Conservation (phyloP, 2,329 filamentous ascomycete genomes). For the Colletotrichum tanaceti region DNA sequence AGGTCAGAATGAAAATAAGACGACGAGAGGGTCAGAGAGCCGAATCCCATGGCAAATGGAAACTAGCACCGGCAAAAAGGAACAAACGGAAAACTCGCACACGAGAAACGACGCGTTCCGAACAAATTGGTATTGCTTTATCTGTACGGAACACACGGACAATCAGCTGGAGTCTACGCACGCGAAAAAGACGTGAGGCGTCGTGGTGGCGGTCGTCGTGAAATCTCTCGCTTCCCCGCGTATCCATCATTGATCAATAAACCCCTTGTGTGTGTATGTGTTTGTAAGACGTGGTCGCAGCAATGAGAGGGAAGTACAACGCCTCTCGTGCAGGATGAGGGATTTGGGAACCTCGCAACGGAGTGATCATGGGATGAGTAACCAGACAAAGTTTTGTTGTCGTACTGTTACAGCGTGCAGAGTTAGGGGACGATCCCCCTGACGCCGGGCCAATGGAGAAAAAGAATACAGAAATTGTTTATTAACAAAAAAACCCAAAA, state of each 20-base stretch:
- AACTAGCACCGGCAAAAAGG: conserved; percentile 8
- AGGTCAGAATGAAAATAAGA: not conserved
- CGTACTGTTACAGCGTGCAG: not conserved
- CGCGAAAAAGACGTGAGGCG: conserved; percentile 25
- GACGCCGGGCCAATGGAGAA: conserved; percentile 9
- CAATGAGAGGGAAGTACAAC: not conserved
- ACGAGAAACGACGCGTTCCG: conserved; percentile 14
- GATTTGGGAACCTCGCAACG: not conserved
- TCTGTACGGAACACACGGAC: conserved; percentile 2
- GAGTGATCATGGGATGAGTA: not conserved
- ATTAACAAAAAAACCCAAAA: not conserved
- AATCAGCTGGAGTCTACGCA: conserved; percentile 32
- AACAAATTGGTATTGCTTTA: not conserved
- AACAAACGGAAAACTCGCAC: not conserved
- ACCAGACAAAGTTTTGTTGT: not conserved
- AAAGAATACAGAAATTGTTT: not conserved
- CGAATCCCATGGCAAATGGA: not conserved
- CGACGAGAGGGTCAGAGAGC: not conserved
- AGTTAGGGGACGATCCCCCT: conserved; percentile 13
- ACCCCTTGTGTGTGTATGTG: not conserved
- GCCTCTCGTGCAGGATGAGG: not conserved
- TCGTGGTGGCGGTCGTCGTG: not conserved
- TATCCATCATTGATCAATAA: conserved; percentile 33
- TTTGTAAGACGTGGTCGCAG: not conserved
- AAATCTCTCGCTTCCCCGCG: conserved; percentile 24